phyloP scores from a whole-genome alignment of 805 yeast genomes.

The Candida khao-thaluensis region DNA sequence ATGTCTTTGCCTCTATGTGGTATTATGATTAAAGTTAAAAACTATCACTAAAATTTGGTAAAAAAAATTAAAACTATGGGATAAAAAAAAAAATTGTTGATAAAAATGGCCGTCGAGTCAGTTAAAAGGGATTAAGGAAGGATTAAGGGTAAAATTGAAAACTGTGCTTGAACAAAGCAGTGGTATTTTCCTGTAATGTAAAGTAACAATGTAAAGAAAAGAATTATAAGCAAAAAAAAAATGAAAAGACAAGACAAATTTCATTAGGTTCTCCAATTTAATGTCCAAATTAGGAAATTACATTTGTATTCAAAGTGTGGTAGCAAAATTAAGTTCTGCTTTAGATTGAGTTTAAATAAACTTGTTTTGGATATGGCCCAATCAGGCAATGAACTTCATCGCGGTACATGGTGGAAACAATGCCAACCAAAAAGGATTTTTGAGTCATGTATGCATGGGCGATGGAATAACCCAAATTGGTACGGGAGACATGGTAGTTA shows the following conservation, averaged over 20 bases:
- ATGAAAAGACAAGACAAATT: neutral
- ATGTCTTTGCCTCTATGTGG: too few relatives aligned
- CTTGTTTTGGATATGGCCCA: constrained; percentile 1
- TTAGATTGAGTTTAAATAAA: constrained; percentile 3
- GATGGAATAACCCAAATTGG: too few relatives aligned
- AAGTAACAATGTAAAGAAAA: neutral
- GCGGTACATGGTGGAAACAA: constrained; percentile 1
- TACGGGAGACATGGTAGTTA: too few relatives aligned
- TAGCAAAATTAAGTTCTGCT: constrained; percentile 5
- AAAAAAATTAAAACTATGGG: too few relatives aligned
- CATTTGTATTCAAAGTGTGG: too few relatives aligned
- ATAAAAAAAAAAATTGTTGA: too few relatives aligned
- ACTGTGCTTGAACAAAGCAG: constrained; percentile 1
- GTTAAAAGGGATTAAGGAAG: constrained; percentile 4
- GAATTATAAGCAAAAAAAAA: neutral
- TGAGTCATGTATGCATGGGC: too few relatives aligned
- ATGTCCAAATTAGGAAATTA: neutral
- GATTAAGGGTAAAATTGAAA: neutral
- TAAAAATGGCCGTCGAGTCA: neutral
- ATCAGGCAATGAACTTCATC: neutral
- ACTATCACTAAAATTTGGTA: too few relatives aligned
- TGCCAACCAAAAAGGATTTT: too few relatives aligned
- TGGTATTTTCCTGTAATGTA: too few relatives aligned
- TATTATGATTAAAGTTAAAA: too few relatives aligned
- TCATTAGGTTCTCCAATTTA: neutral